Percentiles rank a stretch among this genome's conserved stretches.
phyloP scores from a whole-genome alignment of 1,284 basidiomycete species.

The Apiotrichum porosum region DNA sequence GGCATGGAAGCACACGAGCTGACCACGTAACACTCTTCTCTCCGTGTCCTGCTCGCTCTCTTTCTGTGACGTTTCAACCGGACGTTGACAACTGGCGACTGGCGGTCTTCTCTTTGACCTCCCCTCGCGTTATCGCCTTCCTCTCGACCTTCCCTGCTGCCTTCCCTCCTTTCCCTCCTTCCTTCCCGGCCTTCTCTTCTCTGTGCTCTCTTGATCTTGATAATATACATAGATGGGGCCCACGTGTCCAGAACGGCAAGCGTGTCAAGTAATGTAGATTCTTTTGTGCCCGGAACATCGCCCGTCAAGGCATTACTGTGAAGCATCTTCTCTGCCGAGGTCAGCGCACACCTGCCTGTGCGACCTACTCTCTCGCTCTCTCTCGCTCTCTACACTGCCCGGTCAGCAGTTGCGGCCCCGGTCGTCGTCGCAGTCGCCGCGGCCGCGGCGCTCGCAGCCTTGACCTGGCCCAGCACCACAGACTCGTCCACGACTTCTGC shows the following conservation, averaged over 20 bases:
- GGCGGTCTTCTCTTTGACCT: too few relatives aligned
- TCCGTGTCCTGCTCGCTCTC: background rate
- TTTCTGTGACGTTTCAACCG: background rate
- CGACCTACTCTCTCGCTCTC: too few relatives aligned
- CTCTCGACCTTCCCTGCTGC: background rate
- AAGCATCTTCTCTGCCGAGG: too few relatives aligned
- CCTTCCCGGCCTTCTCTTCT: background rate
- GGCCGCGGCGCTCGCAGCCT: background rate
- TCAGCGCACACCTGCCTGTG: too few relatives aligned
- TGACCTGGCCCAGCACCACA: too few relatives aligned
- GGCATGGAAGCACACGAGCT: background rate
- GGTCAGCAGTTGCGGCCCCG: background rate
- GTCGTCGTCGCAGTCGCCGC: background rate
- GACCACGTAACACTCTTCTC: background rate
- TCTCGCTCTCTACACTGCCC: background rate
- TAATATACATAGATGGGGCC: conserved; percentile 26
- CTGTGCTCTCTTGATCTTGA: background rate
- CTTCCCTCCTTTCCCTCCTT: background rate
- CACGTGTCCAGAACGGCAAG: conserved; percentile 31
- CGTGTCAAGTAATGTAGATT: conserved; percentile 10
- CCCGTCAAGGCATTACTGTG: too few relatives aligned
- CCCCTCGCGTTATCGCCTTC: too few relatives aligned
- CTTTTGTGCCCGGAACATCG: too few relatives aligned
- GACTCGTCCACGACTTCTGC: conserved; percentile 1
- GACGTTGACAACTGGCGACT: too few relatives aligned